Conservation (phyloP, 2,329 filamentous ascomycete genomes). For the Talaromyces islandicus region DNA sequence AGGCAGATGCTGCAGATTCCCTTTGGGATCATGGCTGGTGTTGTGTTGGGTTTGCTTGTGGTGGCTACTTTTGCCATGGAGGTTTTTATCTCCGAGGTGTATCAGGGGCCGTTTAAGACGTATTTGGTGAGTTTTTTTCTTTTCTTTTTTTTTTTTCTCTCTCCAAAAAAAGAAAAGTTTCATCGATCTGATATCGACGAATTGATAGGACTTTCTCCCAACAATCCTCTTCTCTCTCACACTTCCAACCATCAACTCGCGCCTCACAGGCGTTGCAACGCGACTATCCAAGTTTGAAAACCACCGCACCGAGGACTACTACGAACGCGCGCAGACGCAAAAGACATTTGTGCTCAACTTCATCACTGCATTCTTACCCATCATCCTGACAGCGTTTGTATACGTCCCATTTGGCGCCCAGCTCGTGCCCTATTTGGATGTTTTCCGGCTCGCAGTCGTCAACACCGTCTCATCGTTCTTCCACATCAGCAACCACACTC, state of each 20-base stretch:
- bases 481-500: constrained; percentile 64
- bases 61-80: constrained; percentile 85
- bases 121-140: constrained; percentile 56
- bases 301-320: constrained; percentile 79
- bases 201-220: constrained; percentile 71
- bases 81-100: constrained; percentile 92
- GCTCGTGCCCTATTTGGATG: constrained; percentile 77
- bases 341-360: constrained; percentile 97
- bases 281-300: constrained; percentile 80
- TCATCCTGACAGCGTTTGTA: constrained; percentile 88
- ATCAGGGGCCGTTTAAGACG: constrained; percentile 79
- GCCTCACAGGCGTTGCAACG: constrained; percentile 72
- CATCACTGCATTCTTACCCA: constrained; percentile 87
- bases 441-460: constrained; percentile 60
- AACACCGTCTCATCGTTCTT: background rate
- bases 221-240: constrained; percentile 79
- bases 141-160: background rate
- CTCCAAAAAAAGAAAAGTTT: too few relatives aligned
- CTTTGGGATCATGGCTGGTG: constrained; percentile 68
- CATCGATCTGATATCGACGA: too few relatives aligned
- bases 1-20: constrained; percentile 77
- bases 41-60: constrained; percentile 74
- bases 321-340: constrained; percentile 76
- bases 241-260: constrained; percentile 69
- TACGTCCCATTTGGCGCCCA: constrained; percentile 86